These are phyloP conservation scores for Knufia petricola DNA, from an alignment of 2,329 filamentous ascomycete species.

Conservation along the genomic window DNA sequence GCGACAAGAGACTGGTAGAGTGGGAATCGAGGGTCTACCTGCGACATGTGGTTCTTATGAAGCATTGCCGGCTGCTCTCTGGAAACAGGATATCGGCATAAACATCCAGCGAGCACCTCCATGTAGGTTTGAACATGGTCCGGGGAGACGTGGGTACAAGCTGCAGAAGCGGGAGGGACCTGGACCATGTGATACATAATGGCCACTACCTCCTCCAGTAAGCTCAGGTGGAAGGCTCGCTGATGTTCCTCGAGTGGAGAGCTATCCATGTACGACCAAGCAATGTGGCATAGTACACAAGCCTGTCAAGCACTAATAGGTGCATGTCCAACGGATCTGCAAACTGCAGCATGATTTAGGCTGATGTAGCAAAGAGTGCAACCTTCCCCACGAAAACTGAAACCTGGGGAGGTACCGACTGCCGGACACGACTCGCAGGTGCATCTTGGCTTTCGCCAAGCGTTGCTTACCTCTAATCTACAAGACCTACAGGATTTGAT, in stretches of 20 bases:
- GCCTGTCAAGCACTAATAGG: not conserved
- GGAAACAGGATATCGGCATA: not conserved
- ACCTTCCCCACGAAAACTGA: slow-evolving; percentile 1
- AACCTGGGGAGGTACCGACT: not conserved
- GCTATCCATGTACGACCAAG: not conserved
- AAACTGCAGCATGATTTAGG: not conserved
- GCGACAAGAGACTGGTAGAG: too few species aligned
- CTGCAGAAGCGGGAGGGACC: too few species aligned
- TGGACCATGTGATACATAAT: too few species aligned
- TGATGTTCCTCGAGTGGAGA: not conserved
- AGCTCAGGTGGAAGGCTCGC: not conserved
- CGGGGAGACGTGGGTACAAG: too few species aligned
- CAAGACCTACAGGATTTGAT: too few species aligned
- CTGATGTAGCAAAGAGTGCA: not conserved
- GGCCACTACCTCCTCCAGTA: not conserved
- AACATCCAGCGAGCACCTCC: not conserved
- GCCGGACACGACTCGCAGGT: not conserved
- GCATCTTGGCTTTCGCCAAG: too few species aligned
- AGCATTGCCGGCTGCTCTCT: not conserved
- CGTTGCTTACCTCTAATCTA: too few species aligned
- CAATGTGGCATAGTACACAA: not conserved
- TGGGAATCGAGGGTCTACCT: not conserved
- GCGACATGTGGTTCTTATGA: not conserved
- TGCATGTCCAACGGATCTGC: not conserved
- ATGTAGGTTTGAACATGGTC: not conserved